phyloP scores from a whole-genome alignment of 768 basidiomycete species.

The Termitomyces titanicus region DNA sequence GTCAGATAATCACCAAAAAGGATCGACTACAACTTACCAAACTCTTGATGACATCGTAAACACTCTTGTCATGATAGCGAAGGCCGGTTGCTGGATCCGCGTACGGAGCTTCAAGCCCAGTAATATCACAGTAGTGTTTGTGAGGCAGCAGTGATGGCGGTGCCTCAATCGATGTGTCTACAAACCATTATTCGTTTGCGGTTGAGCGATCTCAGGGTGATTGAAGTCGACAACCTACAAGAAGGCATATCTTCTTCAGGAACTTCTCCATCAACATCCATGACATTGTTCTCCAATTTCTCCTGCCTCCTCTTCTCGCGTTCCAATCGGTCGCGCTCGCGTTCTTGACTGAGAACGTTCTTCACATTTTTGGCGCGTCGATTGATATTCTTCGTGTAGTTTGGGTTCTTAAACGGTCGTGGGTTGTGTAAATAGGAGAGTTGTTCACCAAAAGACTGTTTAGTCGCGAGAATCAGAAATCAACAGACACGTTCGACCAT shows the following conservation, averaged over 20 bases:
- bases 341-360: constrained; percentile 71
- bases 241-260: constrained; percentile 65
- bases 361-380: constrained; percentile 80
- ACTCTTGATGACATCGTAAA: constrained; percentile 79
- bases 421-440: constrained; percentile 68
- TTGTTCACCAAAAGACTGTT: constrained; percentile 68
- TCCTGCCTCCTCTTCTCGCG: constrained; percentile 55
- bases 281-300: constrained; percentile 39
- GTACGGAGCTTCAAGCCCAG: constrained; percentile 81
- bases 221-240: constrained; percentile 40
- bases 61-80: constrained; percentile 80
- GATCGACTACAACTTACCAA: constrained; percentile 40
- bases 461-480: not conserved
- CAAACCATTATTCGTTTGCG: not conserved
- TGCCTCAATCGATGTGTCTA: constrained; percentile 81
- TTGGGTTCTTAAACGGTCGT: constrained; percentile 75
- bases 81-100: constrained; percentile 79
- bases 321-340: constrained; percentile 70
- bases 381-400: constrained; percentile 66
- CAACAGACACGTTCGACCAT: not conserved
- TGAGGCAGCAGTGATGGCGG: constrained; percentile 79
- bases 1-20: not conserved
- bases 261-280: constrained; percentile 53
- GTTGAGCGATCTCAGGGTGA: not conserved
- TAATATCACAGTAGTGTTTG: constrained; percentile 81